phyloP scores from a whole-genome alignment of 2,329 filamentous ascomycete genomes.

The Penicillium palitans region DNA sequence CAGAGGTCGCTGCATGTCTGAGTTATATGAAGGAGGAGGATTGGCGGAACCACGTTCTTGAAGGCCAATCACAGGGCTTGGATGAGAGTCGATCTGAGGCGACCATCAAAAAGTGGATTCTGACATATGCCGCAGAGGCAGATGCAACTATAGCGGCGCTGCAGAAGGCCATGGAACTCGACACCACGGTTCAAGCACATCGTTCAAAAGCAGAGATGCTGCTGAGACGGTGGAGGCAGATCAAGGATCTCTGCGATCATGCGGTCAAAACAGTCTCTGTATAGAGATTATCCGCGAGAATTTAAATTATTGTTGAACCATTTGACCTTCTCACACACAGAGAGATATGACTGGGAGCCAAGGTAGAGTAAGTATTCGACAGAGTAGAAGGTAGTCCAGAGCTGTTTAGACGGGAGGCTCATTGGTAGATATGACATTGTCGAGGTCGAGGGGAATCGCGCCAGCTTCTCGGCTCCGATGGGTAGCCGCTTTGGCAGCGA shows the following conservation, averaged over 20 bases:
- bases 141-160: slow-evolving; percentile 29
- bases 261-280: slow-evolving; percentile 27
- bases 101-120: slow-evolving; percentile 41
- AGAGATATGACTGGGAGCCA: neutral
- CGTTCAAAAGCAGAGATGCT: slow-evolving; percentile 30
- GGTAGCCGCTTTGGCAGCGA: slow-evolving; percentile 67
- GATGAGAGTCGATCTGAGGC: slow-evolving; percentile 33
- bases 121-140: slow-evolving; percentile 38
- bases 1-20: slow-evolving; percentile 44
- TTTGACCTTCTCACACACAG: neutral
- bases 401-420: slow-evolving; percentile 9
- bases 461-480: slow-evolving; percentile 33
- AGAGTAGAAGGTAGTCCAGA: neutral
- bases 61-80: slow-evolving; percentile 33
- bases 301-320: neutral
- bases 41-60: slow-evolving; percentile 44
- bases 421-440: slow-evolving; percentile 10
- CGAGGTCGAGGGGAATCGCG: slow-evolving; percentile 35
- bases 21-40: slow-evolving; percentile 41
- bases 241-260: slow-evolving; percentile 34
- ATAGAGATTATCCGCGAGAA: slow-evolving; percentile 5
- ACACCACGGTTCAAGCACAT: slow-evolving; percentile 19
- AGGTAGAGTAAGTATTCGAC: neutral
- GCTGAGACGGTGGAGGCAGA: slow-evolving; percentile 43
- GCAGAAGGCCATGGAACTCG: slow-evolving; percentile 19